Evolutionary conservation across 768 basidiomycete species (phyloP), one percentile per base, ranked within the genome.

Genomic region (Pulveroboletus ravenelii): DNA sequence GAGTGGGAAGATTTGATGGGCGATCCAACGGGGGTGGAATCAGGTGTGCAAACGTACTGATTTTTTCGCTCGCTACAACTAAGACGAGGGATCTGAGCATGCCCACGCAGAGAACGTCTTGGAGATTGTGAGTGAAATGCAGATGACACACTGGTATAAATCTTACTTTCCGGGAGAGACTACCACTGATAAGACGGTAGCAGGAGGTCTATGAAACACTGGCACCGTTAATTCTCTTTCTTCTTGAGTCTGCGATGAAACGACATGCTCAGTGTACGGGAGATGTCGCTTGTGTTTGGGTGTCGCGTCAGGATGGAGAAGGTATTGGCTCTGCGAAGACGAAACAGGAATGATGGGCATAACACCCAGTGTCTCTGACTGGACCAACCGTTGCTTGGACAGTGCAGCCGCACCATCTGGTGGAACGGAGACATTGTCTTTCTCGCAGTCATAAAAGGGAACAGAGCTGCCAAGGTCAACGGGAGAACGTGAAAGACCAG

Each of bases 241-340:
- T 30, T 62, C 60, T 42, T 63, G 70, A 14, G 58, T 62, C 37
- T 72, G 71, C 10, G 71, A 71, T 23, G 66, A 68, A 27, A 58
- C 39, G 7, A 72, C 56, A 10, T 43, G 36, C 12, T 58, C 62
- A 0, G 27, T 17, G 31, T 6, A 35, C 14, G 60, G 48, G 62
- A 62, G 6, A 66, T 62, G 30, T 67, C 70, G 59, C 57, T 70
- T 59, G 71, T 74, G 64, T 35, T 62, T 70, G 10, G 67, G 67
- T 12, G 67, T 68, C 15, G 62, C 61, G 42, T 68, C 67, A 27
- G 39, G 29, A 30, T 56, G 57, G 30, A 68, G 64, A 31, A 68
- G 65, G 44, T 68, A 68, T 56, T 68, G 67, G 32, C 67, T 68
- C 40, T 68, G 67, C 39, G 67, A 68, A 13, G 67, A 68, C 9